Evolutionary conservation across 2,329 filamentous ascomycete genomes (phyloP), one percentile per base, ranked within the genome.

Genomic region (Beauveria sp.): DNA sequence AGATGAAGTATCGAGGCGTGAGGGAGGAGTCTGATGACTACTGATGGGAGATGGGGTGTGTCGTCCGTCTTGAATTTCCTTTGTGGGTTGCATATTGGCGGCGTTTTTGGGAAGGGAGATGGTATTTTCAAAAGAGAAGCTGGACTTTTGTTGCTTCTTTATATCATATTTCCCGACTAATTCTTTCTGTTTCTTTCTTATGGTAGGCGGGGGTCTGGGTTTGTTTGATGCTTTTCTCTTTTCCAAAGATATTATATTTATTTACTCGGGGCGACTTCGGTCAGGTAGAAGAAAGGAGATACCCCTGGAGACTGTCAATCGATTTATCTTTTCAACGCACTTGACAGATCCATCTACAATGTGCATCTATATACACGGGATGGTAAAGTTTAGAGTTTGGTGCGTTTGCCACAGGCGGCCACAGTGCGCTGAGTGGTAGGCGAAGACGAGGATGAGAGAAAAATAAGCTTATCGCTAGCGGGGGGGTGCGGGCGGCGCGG

Each of bases 1-100:
- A 88, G 67, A 83, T 95, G 74, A 76, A 73, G 63, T 84, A 82
- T 63, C 76, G 76, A 22, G 75, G 77, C 43, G 65, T 68, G 3
- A 66, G 70, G 24, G 69, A 65, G 18, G 72, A 69, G n/a, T 67
- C 66, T 18, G 70, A 70, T 67, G 52, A 66, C 30, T 58, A 43
- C 38, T 62, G 53, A 61, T 22, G 24, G 9, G 28, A 16, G n/a
- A 24, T 8, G 47, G 16, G 16, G 16, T 3, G 24, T 38, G 8
- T 28, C 20, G 7, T 7, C 28, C 22, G 45, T 43, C 14, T 26
- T 6, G n/a, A 28, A n/a, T 59, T 60, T 53, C 40, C n/a, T 53
- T 60, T 60, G 57, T 60, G 40, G 26, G 28, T 60, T 53, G 57
- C 57, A 60, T 60, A 60, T 24, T 8, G 40, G 42, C 28, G 57